A percentile compares a stretch with the other conserved stretches of the same genome.
These are phyloP conservation scores for Echinosophora koreensis DNA, from an alignment of 306 rosid genomes.

Conservation along the genomic window DNA sequence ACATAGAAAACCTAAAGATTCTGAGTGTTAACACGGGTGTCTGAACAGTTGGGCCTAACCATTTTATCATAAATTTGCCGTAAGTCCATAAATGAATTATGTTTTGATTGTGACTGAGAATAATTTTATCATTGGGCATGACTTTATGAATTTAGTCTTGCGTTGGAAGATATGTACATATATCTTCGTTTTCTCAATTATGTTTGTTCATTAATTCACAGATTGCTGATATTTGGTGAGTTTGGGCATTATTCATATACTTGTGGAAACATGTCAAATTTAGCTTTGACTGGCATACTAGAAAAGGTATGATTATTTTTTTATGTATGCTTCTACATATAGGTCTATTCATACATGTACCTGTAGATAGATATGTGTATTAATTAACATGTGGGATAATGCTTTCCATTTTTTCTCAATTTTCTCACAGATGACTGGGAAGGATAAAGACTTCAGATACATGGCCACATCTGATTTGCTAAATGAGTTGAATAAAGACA, in stretches of 20 bases:
- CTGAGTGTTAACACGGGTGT: not conserved
- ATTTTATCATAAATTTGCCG: not conserved
- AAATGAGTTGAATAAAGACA: constrained; percentile 71
- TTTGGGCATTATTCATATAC: not conserved
- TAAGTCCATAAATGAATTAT: not conserved
- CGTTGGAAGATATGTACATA: not conserved
- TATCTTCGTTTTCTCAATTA: not conserved
- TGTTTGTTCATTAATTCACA: constrained; percentile 7
- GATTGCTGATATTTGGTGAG: constrained; percentile 28
- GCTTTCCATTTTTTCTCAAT: constrained; percentile 29
- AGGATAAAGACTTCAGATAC: constrained; percentile 93
- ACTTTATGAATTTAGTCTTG: constrained; percentile 4
- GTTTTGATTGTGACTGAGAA: not conserved
- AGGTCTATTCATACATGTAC: not conserved
- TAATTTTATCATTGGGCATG: not conserved
- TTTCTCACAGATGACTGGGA: constrained; percentile 79
- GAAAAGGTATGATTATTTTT: constrained; percentile 63
- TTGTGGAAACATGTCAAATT: constrained; percentile 62
- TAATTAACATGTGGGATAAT: not conserved
- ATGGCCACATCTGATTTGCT: constrained; percentile 97
- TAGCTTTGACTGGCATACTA: constrained; percentile 69
- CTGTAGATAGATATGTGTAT: not conserved
- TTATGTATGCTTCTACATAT: not conserved
- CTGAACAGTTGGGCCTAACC: not conserved
- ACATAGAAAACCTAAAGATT: too few relatives aligned